Evolutionary conservation across 2,329 filamentous ascomycete genomes (phyloP).

Genomic region (Ophiocordyceps camponoti-rufipedis): DNA sequence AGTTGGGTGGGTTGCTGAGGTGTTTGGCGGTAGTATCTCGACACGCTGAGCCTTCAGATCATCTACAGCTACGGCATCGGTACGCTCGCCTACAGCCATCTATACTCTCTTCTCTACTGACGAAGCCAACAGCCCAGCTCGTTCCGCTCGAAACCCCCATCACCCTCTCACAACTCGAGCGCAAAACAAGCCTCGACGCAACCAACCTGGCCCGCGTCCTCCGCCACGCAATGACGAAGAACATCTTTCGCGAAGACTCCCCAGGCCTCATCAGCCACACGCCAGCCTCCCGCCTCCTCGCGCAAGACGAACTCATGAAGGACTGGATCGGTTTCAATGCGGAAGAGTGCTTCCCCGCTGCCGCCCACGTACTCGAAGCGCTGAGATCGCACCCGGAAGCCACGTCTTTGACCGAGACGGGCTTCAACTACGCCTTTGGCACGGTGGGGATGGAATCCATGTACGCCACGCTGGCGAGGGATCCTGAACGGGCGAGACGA

Average conservation of each 20-base stretch:
- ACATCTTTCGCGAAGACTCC: conserved; percentile 32
- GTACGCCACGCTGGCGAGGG: conserved; percentile 33
- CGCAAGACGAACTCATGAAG: conserved; percentile 25
- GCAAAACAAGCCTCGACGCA: conserved; percentile 25
- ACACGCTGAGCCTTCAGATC: conserved; percentile 29
- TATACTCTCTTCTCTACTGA: neutral
- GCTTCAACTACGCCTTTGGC: conserved; percentile 31
- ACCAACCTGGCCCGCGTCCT: conserved; percentile 31
- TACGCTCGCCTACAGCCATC: conserved; percentile 7
- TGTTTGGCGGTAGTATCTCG: conserved; percentile 21
- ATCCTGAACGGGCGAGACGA: conserved; percentile 25
- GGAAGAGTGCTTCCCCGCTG: conserved; percentile 33
- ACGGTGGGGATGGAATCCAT: conserved; percentile 32
- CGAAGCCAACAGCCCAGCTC: conserved; percentile 20
- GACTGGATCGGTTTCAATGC: conserved; percentile 37
- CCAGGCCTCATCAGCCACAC: conserved; percentile 36
- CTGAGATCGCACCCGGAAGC: conserved; percentile 26
- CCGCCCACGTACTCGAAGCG: conserved; percentile 25
- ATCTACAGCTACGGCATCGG: conserved; percentile 32
- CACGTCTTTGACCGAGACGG: conserved; percentile 26
- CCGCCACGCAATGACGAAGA: conserved; percentile 38
- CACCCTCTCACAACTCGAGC: conserved; percentile 24
- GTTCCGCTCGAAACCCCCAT: conserved; percentile 28
- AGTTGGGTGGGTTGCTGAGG: too few relatives aligned
- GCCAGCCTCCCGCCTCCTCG: conserved; percentile 30